phyloP scores from a whole-genome alignment of 2,329 filamentous ascomycete species.

The Ustilaginoidea virens region DNA sequence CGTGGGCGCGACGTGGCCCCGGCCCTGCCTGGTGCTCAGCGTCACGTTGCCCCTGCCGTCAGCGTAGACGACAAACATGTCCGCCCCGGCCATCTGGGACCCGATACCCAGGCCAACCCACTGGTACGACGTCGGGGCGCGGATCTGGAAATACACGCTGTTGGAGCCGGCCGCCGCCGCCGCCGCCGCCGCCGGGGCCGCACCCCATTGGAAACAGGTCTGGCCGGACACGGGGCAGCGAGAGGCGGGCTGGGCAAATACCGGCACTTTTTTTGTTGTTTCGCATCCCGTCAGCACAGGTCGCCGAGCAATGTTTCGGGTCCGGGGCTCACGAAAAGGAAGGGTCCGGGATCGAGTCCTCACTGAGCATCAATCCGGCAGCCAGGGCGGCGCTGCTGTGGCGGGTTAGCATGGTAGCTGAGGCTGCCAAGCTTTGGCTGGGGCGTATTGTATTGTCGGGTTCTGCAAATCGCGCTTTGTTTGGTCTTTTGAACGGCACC shows the following conservation, averaged over 20 bases:
- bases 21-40: conserved; percentile 38
- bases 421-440: too few relatives aligned
- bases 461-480: too few relatives aligned
- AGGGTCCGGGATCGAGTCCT: too few relatives aligned
- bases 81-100: conserved; percentile 34
- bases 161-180: conserved; percentile 32
- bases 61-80: conserved; percentile 49
- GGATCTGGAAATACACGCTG: conserved; percentile 46
- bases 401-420: too few relatives aligned
- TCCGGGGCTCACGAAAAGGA: too few relatives aligned
- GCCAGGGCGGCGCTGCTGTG: too few relatives aligned
- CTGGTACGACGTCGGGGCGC: conserved; percentile 32
- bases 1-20: conserved; percentile 30
- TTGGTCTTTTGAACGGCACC: too few relatives aligned
- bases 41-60: conserved; percentile 44
- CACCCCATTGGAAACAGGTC: conserved; percentile 39
- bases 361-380: too few relatives aligned
- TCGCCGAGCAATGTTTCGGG: too few relatives aligned
- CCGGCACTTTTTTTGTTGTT: too few relatives aligned
- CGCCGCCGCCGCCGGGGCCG: conserved; percentile 36
- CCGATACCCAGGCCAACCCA: conserved; percentile 48
- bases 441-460: too few relatives aligned
- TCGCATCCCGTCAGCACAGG: too few relatives aligned
- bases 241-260: conserved; percentile 14
- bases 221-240: conserved; percentile 24